These are phyloP conservation scores for cucumber (Cucumis sativus) DNA, from an alignment of 306 rosid species.

Conservation along the genomic window DNA sequence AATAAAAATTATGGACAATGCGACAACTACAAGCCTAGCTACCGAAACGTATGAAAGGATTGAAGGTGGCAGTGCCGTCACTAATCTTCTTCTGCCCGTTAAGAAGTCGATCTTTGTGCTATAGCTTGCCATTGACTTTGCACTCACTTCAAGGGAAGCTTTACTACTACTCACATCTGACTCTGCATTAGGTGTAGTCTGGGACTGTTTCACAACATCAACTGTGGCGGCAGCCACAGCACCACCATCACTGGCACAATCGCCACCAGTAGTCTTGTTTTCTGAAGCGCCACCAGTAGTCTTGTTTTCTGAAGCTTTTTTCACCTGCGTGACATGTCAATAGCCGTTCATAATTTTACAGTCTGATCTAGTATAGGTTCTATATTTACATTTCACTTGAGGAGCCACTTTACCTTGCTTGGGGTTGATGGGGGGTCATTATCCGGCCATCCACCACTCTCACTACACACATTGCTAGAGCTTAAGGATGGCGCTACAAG, in stretches of 20 bases:
- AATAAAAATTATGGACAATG: constrained; percentile 26
- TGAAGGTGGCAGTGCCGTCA: constrained; percentile 17
- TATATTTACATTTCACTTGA: constrained; percentile 6
- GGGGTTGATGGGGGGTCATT: constrained; percentile 25
- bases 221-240: not conserved
- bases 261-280: constrained; percentile 8
- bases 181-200: not conserved
- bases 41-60: constrained; percentile 29
- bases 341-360: constrained; percentile 3
- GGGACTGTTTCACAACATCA: not conserved
- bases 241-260: constrained; percentile 11
- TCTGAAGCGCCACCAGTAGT: constrained; percentile 11
- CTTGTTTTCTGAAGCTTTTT: constrained; percentile 20
- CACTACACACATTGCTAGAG: constrained; percentile 7
- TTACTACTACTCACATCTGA: constrained; percentile 9
- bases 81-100: constrained; percentile 17
- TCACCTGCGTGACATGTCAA: constrained; percentile 37
- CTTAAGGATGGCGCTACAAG: not conserved
- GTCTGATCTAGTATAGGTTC: not conserved
- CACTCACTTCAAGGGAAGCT: constrained; percentile 13
- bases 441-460: constrained; percentile 7
- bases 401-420: constrained; percentile 34
- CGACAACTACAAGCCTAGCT: constrained; percentile 29
- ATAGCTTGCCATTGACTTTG: not conserved
- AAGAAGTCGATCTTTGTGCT: constrained; percentile 11